These are phyloP conservation scores for Penicillium taxi DNA, from an alignment of 495 filamentous ascomycete species.

Conservation along the genomic window DNA sequence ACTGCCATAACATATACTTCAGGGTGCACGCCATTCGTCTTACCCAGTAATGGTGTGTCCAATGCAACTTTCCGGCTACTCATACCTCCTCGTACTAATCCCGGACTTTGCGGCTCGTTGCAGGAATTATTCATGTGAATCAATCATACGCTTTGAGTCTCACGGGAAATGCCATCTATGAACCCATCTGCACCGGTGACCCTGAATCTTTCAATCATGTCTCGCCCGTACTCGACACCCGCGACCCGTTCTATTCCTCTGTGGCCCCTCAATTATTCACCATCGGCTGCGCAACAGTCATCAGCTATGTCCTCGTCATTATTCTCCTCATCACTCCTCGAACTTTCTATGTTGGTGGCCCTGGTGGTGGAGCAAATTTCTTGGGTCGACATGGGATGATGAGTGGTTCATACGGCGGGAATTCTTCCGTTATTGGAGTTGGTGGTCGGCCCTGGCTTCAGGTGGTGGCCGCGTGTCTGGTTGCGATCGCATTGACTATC, in stretches of 20 bases:
- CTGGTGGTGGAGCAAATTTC: constrained; percentile 54
- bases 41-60: constrained; percentile 46
- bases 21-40: constrained; percentile 54
- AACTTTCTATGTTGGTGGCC: constrained; percentile 77
- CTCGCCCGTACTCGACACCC: constrained; percentile 47
- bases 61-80: neutral
- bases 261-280: constrained; percentile 86
- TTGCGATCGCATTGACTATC: constrained; percentile 87
- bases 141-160: constrained; percentile 53
- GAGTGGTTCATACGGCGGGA: constrained; percentile 59
- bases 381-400: constrained; percentile 81
- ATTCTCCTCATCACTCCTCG: constrained; percentile 89
- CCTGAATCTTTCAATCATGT: constrained; percentile 19
- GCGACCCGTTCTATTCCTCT: constrained; percentile 87
- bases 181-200: constrained; percentile 50
- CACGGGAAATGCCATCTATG: constrained; percentile 52
- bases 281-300: constrained; percentile 80
- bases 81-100: neutral
- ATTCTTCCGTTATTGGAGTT: constrained; percentile 70
- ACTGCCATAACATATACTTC: constrained; percentile 29
- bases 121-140: constrained; percentile 51
- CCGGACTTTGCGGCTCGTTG: neutral
- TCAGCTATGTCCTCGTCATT: constrained; percentile 88
- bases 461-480: constrained; percentile 83
- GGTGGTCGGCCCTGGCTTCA: constrained; percentile 92